These are phyloP conservation scores for Fusarium vanettenii DNA, from an alignment of 2,329 filamentous ascomycete genomes.

Conservation along the genomic window DNA sequence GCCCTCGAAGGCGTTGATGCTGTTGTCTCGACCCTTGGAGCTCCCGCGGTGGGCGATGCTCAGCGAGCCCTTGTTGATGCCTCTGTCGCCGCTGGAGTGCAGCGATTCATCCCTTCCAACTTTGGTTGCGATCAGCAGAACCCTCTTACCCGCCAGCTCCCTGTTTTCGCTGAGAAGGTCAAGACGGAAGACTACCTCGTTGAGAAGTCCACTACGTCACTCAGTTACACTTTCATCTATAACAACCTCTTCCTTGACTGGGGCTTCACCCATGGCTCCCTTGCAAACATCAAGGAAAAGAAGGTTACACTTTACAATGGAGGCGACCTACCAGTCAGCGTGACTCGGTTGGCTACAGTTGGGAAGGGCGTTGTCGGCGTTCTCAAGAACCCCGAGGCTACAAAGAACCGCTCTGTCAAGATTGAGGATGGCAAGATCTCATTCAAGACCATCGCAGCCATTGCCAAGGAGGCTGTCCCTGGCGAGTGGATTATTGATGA, in stretches of 20 bases:
- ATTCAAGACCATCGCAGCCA: not conserved
- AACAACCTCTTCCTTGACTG: conserved; percentile 13
- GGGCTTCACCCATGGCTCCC: conserved; percentile 1
- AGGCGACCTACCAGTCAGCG: not conserved
- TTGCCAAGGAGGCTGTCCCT: not conserved
- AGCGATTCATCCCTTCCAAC: conserved; percentile 12
- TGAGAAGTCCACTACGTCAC: not conserved
- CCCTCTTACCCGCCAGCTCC: conserved; percentile 1
- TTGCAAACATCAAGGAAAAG: not conserved
- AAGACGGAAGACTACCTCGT: not conserved
- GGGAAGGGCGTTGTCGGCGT: conserved; percentile 5
- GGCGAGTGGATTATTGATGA: not conserved
- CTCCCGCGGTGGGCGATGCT: not conserved
- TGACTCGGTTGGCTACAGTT: not conserved
- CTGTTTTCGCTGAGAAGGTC: not conserved
- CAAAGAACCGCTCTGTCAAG: not conserved
- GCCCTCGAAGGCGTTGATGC: conserved; percentile 5
- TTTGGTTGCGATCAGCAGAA: conserved; percentile 11
- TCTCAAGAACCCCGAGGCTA: conserved; percentile 4
- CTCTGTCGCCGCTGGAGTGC: conserved; percentile 2
- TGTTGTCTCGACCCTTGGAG: conserved; percentile 7
- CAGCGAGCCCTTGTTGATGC: conserved; percentile 6
- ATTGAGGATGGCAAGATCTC: conserved; percentile 9
- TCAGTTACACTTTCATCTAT: conserved; percentile 5
- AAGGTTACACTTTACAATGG: not conserved